A percentile compares a stretch with the other conserved stretches of the same genome.
Evolutionary conservation across 2,329 filamentous ascomycete species (phyloP).

Genomic region (Diatrype stigma): DNA sequence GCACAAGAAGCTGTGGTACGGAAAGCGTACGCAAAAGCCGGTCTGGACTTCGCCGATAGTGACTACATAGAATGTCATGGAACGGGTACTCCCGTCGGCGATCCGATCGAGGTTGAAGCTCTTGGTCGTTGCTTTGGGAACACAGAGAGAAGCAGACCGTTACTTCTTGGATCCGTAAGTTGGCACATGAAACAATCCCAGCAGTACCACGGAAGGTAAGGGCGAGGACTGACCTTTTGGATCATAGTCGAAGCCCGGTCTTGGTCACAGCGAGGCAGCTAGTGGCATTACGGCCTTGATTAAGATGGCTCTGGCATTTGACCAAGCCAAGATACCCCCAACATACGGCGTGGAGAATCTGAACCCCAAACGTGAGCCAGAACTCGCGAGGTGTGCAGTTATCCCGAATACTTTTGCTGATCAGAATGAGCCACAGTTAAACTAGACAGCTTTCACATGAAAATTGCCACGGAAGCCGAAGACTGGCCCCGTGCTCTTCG

Average conservation of each 20-base stretch:
- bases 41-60: slow-evolving; percentile 16
- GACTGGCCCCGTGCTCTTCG: not conserved
- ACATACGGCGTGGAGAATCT: slow-evolving; percentile 6
- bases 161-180: too few relatives aligned
- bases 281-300: slow-evolving; percentile 14
- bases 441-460: not conserved
- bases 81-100: slow-evolving; percentile 14
- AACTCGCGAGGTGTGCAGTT: not conserved
- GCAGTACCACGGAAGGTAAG: too few relatives aligned
- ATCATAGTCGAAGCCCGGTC: slow-evolving; percentile 8
- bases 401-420: too few relatives aligned
- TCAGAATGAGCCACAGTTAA: too few relatives aligned
- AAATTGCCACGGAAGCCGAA: slow-evolving; percentile 2
- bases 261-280: slow-evolving; percentile 15
- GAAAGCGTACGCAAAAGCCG: slow-evolving; percentile 26
- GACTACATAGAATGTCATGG: slow-evolving; percentile 18
- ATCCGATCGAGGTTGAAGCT: slow-evolving; percentile 18
- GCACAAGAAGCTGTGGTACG: slow-evolving; percentile 31
- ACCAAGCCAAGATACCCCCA: slow-evolving; percentile 10
- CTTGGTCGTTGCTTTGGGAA: slow-evolving; percentile 4
- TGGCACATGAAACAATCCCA: too few relatives aligned
- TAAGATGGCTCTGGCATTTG: slow-evolving; percentile 9
- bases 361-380: slow-evolving; percentile 12
- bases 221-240: too few relatives aligned
- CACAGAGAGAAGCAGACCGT: not conserved